Evolutionary conservation across 2,329 filamentous ascomycete genomes (phyloP), one percentile per base, ranked within the genome.

Genomic region (Stagonosporopsis rhizophila): DNA sequence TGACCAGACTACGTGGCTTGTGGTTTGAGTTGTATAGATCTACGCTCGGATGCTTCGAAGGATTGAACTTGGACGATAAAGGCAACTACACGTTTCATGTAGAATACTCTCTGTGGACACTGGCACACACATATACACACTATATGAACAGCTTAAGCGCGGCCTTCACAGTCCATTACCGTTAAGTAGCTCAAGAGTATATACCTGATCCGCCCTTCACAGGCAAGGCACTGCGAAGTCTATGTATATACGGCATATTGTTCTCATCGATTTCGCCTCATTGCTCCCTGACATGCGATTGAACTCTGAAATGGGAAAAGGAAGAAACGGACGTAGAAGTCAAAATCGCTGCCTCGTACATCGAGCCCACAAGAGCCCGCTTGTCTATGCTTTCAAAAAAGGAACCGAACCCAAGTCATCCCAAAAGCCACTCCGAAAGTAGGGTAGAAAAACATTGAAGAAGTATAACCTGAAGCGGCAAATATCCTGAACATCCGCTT

Each of bases 321-420:
- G 56, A 54, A 48, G 42, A 42, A 56, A 28, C 4, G 32, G 34
- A 39, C 51, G n/a, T 28, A 41, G 17, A 47, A 15, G 27, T 23
- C 42, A 56, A 58, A 37, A 55, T 48, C 56, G 40, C 32, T 45
- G 46, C 49, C 56, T 61, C 41, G 23, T 55, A 56, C 56, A 59
- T 60, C 44, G 54, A 58, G 53, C 56, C 59, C 60, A 52, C 58
- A 58, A 58, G 58, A 68, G 58, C 61, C 65, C 60, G 65, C 65
- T 68, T 66, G 66, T 73, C 72, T 75, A 74, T 72, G 65, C 64
- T 64, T 65, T 63, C 64, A 47, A 69, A 28, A 11, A 72, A 67
- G n/a, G n/a, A 70, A 66, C 64, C 52, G 51, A 52, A 38, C 44
- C 51, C 44, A 54, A 44, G 17, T 37, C 51, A 30, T 48, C 58